phyloP scores from a whole-genome alignment of 331 rosid genomes.

The Rhamnella rubrinervis region DNA sequence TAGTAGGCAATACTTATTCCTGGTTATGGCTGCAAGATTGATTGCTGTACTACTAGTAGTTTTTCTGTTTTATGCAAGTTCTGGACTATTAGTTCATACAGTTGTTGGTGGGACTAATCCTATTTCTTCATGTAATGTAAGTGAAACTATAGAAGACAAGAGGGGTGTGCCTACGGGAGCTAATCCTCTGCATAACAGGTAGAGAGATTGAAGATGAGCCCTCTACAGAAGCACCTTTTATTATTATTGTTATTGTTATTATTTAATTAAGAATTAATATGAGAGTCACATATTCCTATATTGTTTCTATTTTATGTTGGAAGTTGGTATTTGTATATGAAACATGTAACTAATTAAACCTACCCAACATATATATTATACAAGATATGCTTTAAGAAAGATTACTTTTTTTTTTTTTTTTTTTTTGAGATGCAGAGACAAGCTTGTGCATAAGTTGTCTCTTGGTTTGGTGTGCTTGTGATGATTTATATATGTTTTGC shows the following conservation, averaged over 20 bases:
- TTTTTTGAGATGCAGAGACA: constrained; percentile 41
- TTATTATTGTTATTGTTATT: no score
- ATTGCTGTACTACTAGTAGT: no score
- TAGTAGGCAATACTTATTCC: no score
- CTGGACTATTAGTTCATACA: no score
- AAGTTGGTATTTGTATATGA: neutral
- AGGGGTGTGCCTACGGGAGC: constrained; percentile 60
- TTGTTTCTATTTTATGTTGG: neutral
- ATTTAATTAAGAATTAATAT: no score
- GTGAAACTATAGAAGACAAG: constrained; percentile 40
- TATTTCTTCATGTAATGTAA: constrained; percentile 9
- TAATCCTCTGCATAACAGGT: constrained; percentile 66
- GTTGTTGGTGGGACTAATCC: neutral
- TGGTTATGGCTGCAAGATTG: no score
- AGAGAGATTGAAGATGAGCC: constrained; percentile 5
- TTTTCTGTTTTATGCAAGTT: no score
- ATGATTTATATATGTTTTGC: neutral
- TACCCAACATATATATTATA: neutral
- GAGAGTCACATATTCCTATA: neutral
- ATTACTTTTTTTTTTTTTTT: neutral
- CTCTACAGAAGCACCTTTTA: no score
- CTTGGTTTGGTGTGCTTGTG: constrained; percentile 24
- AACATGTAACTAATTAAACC: neutral
- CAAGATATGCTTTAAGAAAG: neutral
- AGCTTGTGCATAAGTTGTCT: constrained; percentile 61